Evolutionary conservation across 495 filamentous ascomycete genomes (phyloP).

Genomic region (Tricharina praecox): DNA sequence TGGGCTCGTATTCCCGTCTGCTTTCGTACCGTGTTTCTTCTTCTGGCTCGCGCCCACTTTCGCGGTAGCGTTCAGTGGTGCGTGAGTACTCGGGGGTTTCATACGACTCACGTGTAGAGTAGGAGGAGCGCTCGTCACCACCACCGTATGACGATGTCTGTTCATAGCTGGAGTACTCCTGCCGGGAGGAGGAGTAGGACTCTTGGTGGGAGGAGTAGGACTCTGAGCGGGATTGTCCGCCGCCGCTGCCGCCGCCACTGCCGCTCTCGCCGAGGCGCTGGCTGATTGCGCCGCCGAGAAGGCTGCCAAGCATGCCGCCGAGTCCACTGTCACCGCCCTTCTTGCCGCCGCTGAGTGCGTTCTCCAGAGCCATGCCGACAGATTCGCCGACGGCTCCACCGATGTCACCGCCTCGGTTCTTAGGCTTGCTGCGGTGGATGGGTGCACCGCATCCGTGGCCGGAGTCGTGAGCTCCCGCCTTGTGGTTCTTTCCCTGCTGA

Average conservation of each 20-base stretch:
- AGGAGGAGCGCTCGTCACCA: background rate
- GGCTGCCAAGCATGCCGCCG: constrained; percentile 13
- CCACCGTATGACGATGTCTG: background rate
- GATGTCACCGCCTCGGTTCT: constrained; percentile 21
- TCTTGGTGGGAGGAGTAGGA: background rate
- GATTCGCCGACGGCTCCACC: constrained; percentile 16
- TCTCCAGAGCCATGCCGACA: constrained; percentile 13
- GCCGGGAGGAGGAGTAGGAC: background rate
- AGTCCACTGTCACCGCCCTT: constrained; percentile 10
- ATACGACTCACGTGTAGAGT: background rate
- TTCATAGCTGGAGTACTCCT: background rate
- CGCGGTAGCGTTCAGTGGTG: background rate
- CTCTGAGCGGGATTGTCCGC: constrained; percentile 6
- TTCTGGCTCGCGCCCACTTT: background rate
- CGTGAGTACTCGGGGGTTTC: background rate
- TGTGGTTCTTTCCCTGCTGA: constrained; percentile 57
- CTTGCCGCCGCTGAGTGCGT: constrained; percentile 12
- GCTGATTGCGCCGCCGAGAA: constrained; percentile 12
- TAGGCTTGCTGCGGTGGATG: constrained; percentile 37
- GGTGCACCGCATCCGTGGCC: constrained; percentile 75
- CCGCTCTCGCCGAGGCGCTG: background rate
- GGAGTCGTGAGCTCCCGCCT: constrained; percentile 62
- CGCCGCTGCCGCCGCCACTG: constrained; percentile 8
- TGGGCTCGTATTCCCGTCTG: too few relatives aligned
- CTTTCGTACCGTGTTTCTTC: too few relatives aligned